A percentile compares a stretch with the other conserved stretches of the same genome.
phyloP scores from a whole-genome alignment of 176 grass and related monocot species.

The Oryza coarctata region DNA sequence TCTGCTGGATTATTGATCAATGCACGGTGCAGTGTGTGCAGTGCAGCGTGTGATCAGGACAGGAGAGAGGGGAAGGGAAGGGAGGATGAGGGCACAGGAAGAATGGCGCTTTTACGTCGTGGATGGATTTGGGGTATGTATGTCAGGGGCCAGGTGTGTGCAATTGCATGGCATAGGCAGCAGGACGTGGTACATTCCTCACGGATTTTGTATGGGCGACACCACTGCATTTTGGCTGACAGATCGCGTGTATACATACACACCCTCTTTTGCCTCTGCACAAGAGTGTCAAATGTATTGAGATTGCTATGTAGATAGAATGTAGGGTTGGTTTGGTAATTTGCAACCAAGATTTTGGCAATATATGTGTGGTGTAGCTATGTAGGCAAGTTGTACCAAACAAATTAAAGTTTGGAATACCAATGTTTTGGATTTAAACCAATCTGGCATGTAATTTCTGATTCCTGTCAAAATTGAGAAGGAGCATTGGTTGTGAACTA shows the following conservation, averaged over 20 bases:
- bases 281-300: neutral
- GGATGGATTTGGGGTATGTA: neutral
- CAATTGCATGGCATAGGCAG: neutral
- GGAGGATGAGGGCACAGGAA: neutral
- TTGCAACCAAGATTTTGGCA: neutral
- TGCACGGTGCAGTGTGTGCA: neutral
- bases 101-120: neutral
- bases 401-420: too few species aligned
- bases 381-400: too few species aligned
- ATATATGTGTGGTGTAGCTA: neutral
- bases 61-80: neutral
- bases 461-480: neutral
- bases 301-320: neutral
- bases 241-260: neutral
- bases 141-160: neutral
- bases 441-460: neutral
- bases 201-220: neutral
- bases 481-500: neutral
- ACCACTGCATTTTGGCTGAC: neutral
- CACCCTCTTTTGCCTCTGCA: neutral
- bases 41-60: neutral
- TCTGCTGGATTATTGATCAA: slow-evolving; percentile 19
- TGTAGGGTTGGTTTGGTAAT: neutral
- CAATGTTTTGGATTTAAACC: neutral
- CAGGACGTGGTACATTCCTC: neutral